These are phyloP conservation scores for Dioscorea cayenensis DNA, from an alignment of 116 monocot genomes.

Conservation along the genomic window DNA sequence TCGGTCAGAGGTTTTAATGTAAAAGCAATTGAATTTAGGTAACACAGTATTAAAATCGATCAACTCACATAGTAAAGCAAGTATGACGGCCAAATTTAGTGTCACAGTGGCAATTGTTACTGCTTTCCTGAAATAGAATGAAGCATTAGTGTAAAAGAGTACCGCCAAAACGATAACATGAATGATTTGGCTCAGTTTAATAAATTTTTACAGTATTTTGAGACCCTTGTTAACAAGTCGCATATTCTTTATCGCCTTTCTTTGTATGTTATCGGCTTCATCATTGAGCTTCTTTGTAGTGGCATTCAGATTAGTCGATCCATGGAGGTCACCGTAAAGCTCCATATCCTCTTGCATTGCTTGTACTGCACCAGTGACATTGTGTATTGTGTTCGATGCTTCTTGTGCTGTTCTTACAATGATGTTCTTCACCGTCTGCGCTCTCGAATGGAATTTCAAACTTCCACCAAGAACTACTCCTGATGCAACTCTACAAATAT, in stretches of 20 bases:
- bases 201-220: conserved; percentile 57
- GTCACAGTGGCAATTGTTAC: conserved; percentile 37
- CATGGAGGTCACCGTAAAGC: conserved; percentile 15
- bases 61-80: conserved; percentile 48
- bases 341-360: conserved; percentile 40
- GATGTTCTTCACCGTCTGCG: conserved; percentile 42
- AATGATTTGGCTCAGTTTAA: not conserved
- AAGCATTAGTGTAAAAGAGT: not conserved
- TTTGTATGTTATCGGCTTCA: conserved; percentile 49
- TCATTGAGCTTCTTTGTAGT: conserved; percentile 38
- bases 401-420: conserved; percentile 44
- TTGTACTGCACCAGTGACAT: conserved; percentile 44
- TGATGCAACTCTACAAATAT: conserved; percentile 51
- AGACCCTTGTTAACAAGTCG: conserved; percentile 55
- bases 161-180: not conserved
- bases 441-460: conserved; percentile 57
- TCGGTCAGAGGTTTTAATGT: not conserved
- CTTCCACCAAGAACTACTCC: conserved; percentile 56
- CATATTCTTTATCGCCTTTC: conserved; percentile 50
- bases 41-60: not conserved
- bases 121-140: conserved; percentile 40
- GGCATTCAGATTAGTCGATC: conserved; percentile 29
- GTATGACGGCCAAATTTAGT: conserved; percentile 29
- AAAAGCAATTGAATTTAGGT: not conserved
- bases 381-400: conserved; percentile 65